Percentiles rank a stretch among this genome's conserved stretches.
These are phyloP conservation scores for Microcera coccophila DNA, from an alignment of 2,329 filamentous ascomycete genomes.

Conservation along the genomic window DNA sequence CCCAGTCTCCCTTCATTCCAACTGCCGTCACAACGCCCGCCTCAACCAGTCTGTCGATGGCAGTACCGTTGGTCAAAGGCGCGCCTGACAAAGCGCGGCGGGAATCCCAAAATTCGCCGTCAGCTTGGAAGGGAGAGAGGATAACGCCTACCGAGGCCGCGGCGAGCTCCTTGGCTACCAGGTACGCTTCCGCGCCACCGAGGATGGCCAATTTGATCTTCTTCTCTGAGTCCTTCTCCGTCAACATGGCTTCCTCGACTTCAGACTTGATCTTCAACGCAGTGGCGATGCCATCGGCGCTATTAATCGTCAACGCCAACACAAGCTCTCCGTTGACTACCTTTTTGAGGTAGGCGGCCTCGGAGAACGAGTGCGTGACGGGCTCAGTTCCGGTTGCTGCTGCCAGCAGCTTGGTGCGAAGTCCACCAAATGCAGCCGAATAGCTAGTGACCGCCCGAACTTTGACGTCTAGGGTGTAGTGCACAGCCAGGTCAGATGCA, in stretches of 20 bases:
- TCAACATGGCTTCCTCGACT: constrained; percentile 43
- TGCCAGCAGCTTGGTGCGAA: constrained; percentile 52
- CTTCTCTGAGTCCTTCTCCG: constrained; percentile 4
- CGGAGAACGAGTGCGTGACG: constrained; percentile 41
- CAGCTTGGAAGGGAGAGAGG: constrained; percentile 56
- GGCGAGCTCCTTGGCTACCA: constrained; percentile 57
- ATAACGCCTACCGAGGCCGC: constrained; percentile 56
- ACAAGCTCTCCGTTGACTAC: constrained; percentile 53
- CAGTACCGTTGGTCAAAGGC: constrained; percentile 62
- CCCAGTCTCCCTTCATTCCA: constrained; percentile 59
- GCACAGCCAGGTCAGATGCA: constrained; percentile 50
- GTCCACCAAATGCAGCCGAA: constrained; percentile 49
- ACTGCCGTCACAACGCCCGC: constrained; percentile 58
- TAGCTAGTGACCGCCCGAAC: constrained; percentile 45
- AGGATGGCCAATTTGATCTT: constrained; percentile 53
- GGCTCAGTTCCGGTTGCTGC: constrained; percentile 41
- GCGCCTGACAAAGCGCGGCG: constrained; percentile 60
- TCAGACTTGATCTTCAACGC: constrained; percentile 56
- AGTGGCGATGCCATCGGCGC: constrained; percentile 59
- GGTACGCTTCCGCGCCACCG: constrained; percentile 60
- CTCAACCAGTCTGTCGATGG: constrained; percentile 52
- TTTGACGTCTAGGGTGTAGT: constrained; percentile 52
- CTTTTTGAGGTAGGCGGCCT: constrained; percentile 48
- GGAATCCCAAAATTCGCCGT: constrained; percentile 56
- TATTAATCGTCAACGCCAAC: constrained; percentile 57